Conservation (phyloP, 352 stramenopile genomes). For the Phytophthora citricola region DNA sequence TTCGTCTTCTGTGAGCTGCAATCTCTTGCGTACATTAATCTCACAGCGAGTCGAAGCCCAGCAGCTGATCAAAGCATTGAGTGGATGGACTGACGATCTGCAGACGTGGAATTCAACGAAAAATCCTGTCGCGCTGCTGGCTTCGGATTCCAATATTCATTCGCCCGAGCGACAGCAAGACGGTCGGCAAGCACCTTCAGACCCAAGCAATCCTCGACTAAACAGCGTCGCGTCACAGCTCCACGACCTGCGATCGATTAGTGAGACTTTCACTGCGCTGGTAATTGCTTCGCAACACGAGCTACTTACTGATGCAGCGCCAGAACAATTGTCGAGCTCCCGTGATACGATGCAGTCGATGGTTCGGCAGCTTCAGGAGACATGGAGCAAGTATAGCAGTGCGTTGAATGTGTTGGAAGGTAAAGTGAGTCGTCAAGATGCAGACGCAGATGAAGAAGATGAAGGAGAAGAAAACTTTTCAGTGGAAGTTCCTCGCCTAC, state of each 20-base stretch:
- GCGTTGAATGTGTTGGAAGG: conserved; percentile 10
- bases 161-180: conserved; percentile 5
- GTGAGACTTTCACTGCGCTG: conserved; percentile 63
- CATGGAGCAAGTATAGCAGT: conserved; percentile 35
- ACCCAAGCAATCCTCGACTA: conserved; percentile 3
- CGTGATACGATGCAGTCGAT: conserved; percentile 32
- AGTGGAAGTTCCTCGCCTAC: background rate
- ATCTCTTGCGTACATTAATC: conserved; percentile 16
- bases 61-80: conserved; percentile 19
- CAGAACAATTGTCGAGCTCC: conserved; percentile 17
- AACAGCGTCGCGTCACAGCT: conserved; percentile 32
- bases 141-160: background rate
- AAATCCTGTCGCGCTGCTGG: conserved; percentile 14
- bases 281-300: conserved; percentile 54
- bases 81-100: conserved; percentile 23
- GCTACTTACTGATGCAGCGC: conserved; percentile 1
- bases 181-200: conserved; percentile 1
- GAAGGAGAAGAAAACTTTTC: background rate
- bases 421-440: conserved; percentile 6
- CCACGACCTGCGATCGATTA: conserved; percentile 47
- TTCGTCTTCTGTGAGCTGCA: conserved; percentile 6
- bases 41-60: conserved; percentile 20
- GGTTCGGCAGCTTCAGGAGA: conserved; percentile 30
- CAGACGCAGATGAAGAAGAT: background rate
- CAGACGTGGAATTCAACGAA: conserved; percentile 28